A percentile compares a stretch with the other conserved stretches of the same genome.
These are phyloP conservation scores for Claviceps fusiformis DNA, from an alignment of 2,329 filamentous ascomycete species.

Conservation along the genomic window DNA sequence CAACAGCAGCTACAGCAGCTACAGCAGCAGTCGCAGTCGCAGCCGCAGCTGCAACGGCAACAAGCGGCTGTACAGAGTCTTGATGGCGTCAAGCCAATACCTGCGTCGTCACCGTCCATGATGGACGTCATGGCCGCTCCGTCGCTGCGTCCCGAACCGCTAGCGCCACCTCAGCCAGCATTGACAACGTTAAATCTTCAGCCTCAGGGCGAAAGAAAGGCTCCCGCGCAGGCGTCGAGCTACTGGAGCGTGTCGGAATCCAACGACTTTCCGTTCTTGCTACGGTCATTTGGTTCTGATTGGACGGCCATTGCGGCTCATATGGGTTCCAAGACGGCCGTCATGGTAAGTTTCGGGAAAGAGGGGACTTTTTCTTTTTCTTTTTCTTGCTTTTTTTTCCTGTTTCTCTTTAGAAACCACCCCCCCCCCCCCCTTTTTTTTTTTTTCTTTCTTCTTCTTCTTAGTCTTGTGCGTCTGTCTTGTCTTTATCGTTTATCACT, in stretches of 20 bases:
- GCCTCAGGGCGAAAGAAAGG: constrained; percentile 34
- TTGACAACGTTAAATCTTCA: constrained; percentile 39
- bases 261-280: constrained; percentile 59
- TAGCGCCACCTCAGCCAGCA: constrained; percentile 30
- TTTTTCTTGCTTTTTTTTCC: neutral
- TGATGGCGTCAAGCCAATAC: constrained; percentile 22
- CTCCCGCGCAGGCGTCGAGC: constrained; percentile 52
- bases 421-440: neutral
- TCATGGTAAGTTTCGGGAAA: constrained; percentile 50
- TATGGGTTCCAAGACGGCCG: constrained; percentile 73
- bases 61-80: constrained; percentile 12
- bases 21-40: constrained; percentile 8
- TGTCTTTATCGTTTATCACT: neutral
- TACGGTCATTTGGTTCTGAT: constrained; percentile 66
- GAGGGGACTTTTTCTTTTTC: neutral
- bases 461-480: neutral
- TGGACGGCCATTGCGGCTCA: constrained; percentile 62
- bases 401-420: no score
- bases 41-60: neutral
- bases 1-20: constrained; percentile 16
- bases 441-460: neutral
- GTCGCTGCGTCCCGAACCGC: constrained; percentile 40
- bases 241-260: constrained; percentile 81
- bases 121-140: constrained; percentile 43
- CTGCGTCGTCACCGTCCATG: constrained; percentile 22